These are phyloP conservation scores for Mycena epipterygia DNA, from an alignment of 768 basidiomycete genomes.

Conservation along the genomic window DNA sequence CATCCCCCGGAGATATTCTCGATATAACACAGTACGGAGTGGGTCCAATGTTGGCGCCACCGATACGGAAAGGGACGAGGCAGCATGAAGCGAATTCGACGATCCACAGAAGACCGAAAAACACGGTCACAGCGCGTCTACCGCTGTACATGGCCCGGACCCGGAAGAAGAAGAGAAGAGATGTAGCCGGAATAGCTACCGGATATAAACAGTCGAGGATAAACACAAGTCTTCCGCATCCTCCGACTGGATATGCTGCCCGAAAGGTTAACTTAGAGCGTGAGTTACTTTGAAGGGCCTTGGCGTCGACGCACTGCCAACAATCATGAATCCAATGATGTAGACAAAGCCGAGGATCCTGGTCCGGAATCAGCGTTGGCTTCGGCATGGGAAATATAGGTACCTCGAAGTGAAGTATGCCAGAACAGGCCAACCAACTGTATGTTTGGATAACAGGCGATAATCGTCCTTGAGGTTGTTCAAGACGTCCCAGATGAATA, in stretches of 20 bases:
- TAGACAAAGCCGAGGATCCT: not conserved
- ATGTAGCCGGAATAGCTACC: not conserved
- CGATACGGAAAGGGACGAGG: not conserved
- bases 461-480: not conserved
- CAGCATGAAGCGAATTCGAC: not conserved
- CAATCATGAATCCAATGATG: not conserved
- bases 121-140: not conserved
- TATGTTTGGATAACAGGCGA: not conserved
- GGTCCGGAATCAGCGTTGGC: too few species aligned
- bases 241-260: too few species aligned
- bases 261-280: too few species aligned
- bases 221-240: not conserved
- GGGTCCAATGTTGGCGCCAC: not conserved
- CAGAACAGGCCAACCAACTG: not conserved
- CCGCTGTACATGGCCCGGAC: not conserved
- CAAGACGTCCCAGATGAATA: slow-evolving; percentile 2
- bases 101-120: not conserved
- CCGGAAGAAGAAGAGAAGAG: too few species aligned
- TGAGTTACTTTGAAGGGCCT: not conserved
- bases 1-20: not conserved
- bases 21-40: not conserved
- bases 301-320: not conserved
- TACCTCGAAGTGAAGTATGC: not conserved
- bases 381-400: too few species aligned
- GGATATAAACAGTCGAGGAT: not conserved